Conservation (phyloP, 2,329 filamentous ascomycete genomes). For the Penicillium janthinellum region DNA sequence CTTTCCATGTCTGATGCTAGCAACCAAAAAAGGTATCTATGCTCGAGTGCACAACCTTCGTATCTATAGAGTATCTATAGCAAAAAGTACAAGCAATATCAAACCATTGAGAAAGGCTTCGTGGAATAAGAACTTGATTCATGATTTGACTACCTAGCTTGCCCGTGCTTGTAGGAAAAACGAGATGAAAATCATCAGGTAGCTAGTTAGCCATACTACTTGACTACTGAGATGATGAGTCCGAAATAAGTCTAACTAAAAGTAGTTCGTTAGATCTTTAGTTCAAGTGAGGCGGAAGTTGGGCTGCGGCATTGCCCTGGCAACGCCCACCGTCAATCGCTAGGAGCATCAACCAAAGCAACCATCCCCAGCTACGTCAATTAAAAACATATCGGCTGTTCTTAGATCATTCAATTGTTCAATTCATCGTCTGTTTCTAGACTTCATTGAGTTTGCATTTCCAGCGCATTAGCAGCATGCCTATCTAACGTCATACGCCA, state of each 20-base stretch:
- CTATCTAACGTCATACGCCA: slow-evolving; percentile 7
- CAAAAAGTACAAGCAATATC: not conserved
- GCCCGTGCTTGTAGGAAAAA: not conserved
- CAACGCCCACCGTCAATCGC: slow-evolving; percentile 6
- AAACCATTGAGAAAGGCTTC: not conserved
- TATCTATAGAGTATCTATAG: not conserved
- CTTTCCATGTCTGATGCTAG: not conserved
- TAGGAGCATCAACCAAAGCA: slow-evolving; percentile 1
- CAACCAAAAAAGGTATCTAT: not conserved
- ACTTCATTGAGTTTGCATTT: slow-evolving; percentile 19
- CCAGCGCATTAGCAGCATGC: slow-evolving; percentile 19
- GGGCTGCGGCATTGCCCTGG: slow-evolving; percentile 5
- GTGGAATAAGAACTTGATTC: too few relatives aligned
- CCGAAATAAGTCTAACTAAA: too few relatives aligned
- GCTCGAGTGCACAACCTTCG: not conserved
- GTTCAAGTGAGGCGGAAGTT: not conserved
- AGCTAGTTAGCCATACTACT: not conserved
- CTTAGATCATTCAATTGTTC: not conserved
- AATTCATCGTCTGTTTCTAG: not conserved
- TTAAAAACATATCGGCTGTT: not conserved
- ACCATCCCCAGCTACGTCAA: slow-evolving; percentile 2
- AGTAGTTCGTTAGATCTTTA: not conserved
- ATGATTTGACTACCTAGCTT: not conserved
- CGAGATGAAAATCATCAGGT: not conserved
- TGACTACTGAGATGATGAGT: too few relatives aligned